Evolutionary conservation across 768 basidiomycete genomes (phyloP).

Genomic region (Kwoniella bestiolae): DNA sequence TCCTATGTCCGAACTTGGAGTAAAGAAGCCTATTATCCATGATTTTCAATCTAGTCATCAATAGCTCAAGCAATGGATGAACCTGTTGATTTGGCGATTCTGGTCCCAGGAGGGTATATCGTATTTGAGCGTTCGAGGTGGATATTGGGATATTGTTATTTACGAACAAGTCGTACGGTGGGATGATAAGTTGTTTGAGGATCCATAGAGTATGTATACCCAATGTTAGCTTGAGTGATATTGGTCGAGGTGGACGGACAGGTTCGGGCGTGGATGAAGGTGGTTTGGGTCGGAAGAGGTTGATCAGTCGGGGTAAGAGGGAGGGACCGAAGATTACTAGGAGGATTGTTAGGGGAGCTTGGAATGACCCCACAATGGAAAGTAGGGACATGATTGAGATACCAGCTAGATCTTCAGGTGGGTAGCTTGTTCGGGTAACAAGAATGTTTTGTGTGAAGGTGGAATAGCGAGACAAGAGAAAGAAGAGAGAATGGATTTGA

Average conservation of each 20-base stretch:
- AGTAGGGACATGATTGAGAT: slow-evolving; percentile 18
- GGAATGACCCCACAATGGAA: slow-evolving; percentile 24
- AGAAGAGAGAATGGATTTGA: neutral
- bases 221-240: slow-evolving; percentile 31
- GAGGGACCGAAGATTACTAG: slow-evolving; percentile 40
- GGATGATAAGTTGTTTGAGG: slow-evolving; percentile 31
- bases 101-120: slow-evolving; percentile 21
- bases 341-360: slow-evolving; percentile 32
- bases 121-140: slow-evolving; percentile 27
- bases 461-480: neutral
- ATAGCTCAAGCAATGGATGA: slow-evolving; percentile 28
- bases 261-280: slow-evolving; percentile 18
- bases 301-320: slow-evolving; percentile 29
- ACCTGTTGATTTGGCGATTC: neutral
- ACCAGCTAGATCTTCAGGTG: too few species aligned
- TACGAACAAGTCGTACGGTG: slow-evolving; percentile 47
- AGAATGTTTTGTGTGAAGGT: too few species aligned
- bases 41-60: slow-evolving; percentile 36
- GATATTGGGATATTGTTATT: slow-evolving; percentile 37
- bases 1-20: slow-evolving; percentile 42
- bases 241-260: neutral
- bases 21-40: slow-evolving; percentile 46
- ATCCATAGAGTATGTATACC: slow-evolving; percentile 35
- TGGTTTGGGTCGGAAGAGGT: slow-evolving; percentile 16
- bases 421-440: too few species aligned